These are phyloP conservation scores for Penicillium herquei DNA, from an alignment of 495 filamentous ascomycete genomes.

Conservation along the genomic window DNA sequence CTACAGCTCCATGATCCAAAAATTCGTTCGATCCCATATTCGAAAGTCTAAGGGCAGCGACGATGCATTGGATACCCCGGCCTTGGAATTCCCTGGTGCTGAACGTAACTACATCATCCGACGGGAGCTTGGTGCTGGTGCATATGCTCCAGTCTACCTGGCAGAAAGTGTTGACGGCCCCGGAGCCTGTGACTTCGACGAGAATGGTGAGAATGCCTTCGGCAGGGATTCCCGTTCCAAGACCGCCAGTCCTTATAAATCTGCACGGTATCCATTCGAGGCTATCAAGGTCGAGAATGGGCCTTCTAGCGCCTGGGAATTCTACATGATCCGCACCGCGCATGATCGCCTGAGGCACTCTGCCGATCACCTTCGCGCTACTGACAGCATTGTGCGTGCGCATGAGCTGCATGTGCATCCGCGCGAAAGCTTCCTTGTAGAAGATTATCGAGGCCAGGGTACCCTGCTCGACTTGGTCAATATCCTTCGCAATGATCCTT, in stretches of 20 bases:
- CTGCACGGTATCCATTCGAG: conserved; percentile 59
- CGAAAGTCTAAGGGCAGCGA: conserved; percentile 58
- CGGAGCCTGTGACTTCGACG: conserved; percentile 37
- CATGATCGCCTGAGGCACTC: conserved; percentile 65
- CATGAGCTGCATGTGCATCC: conserved; percentile 86
- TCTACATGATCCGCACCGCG: conserved; percentile 86
- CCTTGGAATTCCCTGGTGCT: conserved; percentile 63
- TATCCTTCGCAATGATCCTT: conserved; percentile 64
- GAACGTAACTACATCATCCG: conserved; percentile 68
- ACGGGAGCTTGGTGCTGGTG: conserved; percentile 87
- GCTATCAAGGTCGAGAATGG: conserved; percentile 88
- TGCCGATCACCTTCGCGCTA: conserved; percentile 49
- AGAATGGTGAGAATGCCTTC: conserved; percentile 41
- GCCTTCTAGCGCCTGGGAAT: conserved; percentile 89
- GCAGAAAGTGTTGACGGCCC: conserved; percentile 66
- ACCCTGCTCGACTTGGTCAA: conserved; percentile 93
- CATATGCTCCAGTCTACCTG: conserved; percentile 92
- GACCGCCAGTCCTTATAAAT: conserved; percentile 20
- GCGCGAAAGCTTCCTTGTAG: conserved; percentile 81
- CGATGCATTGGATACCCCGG: conserved; percentile 59
- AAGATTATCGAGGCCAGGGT: conserved; percentile 86
- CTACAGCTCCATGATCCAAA: conserved; percentile 71
- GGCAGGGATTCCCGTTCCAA: conserved; percentile 15
- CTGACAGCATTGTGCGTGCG: conserved; percentile 72
- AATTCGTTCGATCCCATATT: conserved; percentile 65